Base-by-base conservation (phyloP, 371 early-diverging fungal genomes). In the Rhizopus microsporus region DNA sequence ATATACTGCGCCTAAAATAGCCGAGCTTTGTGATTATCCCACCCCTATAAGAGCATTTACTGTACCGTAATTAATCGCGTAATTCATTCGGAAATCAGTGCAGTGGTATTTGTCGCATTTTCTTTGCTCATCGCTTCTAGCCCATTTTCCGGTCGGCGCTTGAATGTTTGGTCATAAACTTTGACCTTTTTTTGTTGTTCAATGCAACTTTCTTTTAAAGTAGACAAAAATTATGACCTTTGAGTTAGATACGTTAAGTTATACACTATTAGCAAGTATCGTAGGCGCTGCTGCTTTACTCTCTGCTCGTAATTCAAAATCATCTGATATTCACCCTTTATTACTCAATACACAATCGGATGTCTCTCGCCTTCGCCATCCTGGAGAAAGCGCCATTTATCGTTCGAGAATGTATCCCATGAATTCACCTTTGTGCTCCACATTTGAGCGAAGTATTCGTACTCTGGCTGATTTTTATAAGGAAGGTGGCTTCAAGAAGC, bases 241-340 rank as follows among this genome's bases (percentile, higher is more conserved):
- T 45, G 74, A 75, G 62, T 56, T 80, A 23, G 77, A 80, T 46
- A 69, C 71, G 17, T 55, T 77, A 38, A 77, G 77, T 56, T 77
- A 77, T 35, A 57, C 73, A 8, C 47, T 80, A 5, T 33, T 80
- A 4, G 67, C 68, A 1, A 68, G 75, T 30, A 80, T 80, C 32
- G 67, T 74, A 47, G 69, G 77, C 32, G 75, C 80, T 9, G 70
- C 75, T 1, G 67, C 80, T 8, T 48, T 77, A 3, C 30, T 77
- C 35, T 80, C 80, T 3, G 54, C 83, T 57, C 74, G 77, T 48
- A 81, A 79, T 55, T 71, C 82, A 8, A 82, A 84, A 58, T 74
- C 79, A 39, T 88, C 92, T 30, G 93, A 93, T 67, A 77, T 90
- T 17, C 92, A 93, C 63, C 93, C 92, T 16, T 75, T 90, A 17